phyloP scores from a whole-genome alignment of 129 eudicot species.

The Ambrosia trifida region DNA sequence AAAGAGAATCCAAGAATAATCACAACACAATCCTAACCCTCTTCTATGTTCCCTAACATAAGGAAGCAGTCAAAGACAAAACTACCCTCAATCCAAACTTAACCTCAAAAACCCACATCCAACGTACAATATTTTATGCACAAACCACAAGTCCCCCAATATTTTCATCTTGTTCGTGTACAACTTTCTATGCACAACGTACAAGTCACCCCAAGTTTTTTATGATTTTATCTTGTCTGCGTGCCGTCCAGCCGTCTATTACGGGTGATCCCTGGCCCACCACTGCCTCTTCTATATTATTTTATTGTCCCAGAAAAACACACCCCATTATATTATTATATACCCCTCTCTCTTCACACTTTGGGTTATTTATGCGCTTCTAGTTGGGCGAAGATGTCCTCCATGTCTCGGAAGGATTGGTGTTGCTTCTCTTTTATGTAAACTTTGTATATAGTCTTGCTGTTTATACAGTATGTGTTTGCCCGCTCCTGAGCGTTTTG shows the following conservation, averaged over 20 bases:
- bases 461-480: no score
- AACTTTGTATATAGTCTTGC: no score
- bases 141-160: not conserved
- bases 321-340: not conserved
- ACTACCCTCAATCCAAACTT: not conserved
- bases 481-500: no score
- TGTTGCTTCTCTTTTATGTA: no score
- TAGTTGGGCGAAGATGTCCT: no score
- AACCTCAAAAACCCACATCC: not conserved
- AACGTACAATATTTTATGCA: not conserved
- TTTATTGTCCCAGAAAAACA: conserved; percentile 17
- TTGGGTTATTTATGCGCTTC: no score
- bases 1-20: conserved; percentile 10
- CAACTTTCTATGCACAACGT: not conserved
- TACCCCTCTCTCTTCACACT: conserved; percentile 13
- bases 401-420: no score
- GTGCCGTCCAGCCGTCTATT: conserved; percentile 70
- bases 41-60: conserved; percentile 23
- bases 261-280: conserved; percentile 43
- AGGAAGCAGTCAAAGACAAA: conserved; percentile 7
- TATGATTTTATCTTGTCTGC: not conserved
- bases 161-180: not conserved
- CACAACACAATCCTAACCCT: conserved; percentile 24
- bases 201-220: not conserved
- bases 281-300: conserved; percentile 24